These are phyloP conservation scores for Globisporangium spinosum DNA, from an alignment of 352 stramenopile genomes.

Conservation along the genomic window DNA sequence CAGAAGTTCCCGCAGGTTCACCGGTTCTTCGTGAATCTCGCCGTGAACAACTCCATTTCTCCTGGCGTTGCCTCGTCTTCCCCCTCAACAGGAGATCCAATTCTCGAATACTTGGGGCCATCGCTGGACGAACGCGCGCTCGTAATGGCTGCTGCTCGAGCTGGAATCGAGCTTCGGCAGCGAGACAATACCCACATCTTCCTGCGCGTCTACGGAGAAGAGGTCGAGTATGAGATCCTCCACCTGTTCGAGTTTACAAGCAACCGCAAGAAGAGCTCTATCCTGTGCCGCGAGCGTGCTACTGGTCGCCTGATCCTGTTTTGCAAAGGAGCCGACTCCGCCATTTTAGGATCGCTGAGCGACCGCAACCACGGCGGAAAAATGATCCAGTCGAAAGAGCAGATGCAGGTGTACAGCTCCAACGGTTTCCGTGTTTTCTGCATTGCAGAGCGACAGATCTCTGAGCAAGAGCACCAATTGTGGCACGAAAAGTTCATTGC, in stretches of 20 bases:
- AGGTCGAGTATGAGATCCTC: constrained; percentile 41
- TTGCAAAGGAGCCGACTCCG: constrained; percentile 88
- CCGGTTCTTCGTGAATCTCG: constrained; percentile 51
- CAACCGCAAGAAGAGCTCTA: constrained; percentile 66
- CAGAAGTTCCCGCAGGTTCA: constrained; percentile 27
- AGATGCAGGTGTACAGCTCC: constrained; percentile 53
- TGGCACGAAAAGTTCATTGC: constrained; percentile 47
- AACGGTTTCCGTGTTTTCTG: constrained; percentile 72
- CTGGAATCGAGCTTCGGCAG: constrained; percentile 35
- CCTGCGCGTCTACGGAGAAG: constrained; percentile 28
- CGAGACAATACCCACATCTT: constrained; percentile 31
- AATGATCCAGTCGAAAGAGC: constrained; percentile 32
- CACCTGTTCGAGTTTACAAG: constrained; percentile 63
- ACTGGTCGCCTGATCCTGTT: constrained; percentile 40
- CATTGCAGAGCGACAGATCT: constrained; percentile 55
- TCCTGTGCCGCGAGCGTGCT: constrained; percentile 34
- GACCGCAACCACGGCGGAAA: constrained; percentile 25
- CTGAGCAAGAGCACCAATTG: constrained; percentile 38
- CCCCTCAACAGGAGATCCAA: background rate
- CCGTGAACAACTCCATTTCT: constrained; percentile 57
- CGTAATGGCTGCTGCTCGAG: constrained; percentile 44
- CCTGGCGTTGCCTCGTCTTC: constrained; percentile 20
- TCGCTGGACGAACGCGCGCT: constrained; percentile 78
- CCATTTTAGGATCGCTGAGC: constrained; percentile 60
- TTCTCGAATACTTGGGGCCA: constrained; percentile 66